Conservation (phyloP, 768 basidiomycete species). For the Mycena sanguinolenta region DNA sequence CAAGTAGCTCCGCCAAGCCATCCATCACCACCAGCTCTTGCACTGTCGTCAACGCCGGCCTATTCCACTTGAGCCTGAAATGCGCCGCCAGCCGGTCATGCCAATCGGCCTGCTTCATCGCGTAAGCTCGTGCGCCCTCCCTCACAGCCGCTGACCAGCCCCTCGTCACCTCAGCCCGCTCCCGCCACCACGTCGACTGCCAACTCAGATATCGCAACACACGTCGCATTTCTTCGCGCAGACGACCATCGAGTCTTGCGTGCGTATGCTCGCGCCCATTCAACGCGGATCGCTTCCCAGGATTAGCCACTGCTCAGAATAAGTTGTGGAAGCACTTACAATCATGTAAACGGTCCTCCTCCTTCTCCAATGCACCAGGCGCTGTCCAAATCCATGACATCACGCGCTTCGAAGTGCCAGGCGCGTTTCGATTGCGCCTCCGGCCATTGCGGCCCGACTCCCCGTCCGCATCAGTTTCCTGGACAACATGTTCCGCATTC, state of each 20-base stretch:
- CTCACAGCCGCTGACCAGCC: neutral
- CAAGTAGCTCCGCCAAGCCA: neutral
- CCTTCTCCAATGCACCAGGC: slow-evolving; percentile 1
- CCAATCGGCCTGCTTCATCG: slow-evolving; percentile 10
- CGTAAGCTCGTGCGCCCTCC: slow-evolving; percentile 2
- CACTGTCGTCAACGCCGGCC: neutral
- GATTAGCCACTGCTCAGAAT: neutral
- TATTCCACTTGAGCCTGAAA: neutral
- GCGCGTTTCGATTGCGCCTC: no score
- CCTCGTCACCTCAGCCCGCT: neutral
- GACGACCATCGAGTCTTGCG: slow-evolving; percentile 21
- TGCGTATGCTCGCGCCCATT: slow-evolving; percentile 4
- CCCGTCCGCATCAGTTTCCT: no score
- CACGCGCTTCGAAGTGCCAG: neutral
- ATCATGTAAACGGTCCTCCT: neutral
- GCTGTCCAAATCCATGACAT: slow-evolving; percentile 27
- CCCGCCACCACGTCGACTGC: slow-evolving; percentile 39
- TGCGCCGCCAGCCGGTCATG: neutral
- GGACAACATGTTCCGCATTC: no score
- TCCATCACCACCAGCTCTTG: neutral
- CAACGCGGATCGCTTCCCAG: slow-evolving; percentile 3
- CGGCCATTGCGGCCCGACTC: no score
- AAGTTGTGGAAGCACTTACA: neutral
- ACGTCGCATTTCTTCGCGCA: slow-evolving; percentile 45
- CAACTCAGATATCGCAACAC: slow-evolving; percentile 40